Evolutionary conservation across 1,284 basidiomycete genomes (phyloP).

Genomic region (Athelia psychrophila): DNA sequence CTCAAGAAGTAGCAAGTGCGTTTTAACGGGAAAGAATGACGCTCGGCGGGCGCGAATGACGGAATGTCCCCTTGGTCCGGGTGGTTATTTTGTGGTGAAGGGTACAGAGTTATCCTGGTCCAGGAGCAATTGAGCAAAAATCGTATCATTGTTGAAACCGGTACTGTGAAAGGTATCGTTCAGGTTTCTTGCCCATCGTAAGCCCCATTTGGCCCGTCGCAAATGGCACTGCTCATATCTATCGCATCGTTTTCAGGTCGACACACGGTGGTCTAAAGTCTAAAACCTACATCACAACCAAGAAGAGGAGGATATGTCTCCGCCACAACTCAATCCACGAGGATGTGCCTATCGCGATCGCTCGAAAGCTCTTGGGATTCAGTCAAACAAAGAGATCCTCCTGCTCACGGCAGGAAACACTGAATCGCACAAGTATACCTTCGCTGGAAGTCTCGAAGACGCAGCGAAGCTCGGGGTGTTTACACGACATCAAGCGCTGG

Average conservation of each 20-base stretch:
- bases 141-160: slow-evolving; percentile 97
- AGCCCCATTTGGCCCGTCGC: slow-evolving; percentile 30
- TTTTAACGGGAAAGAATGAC: slow-evolving; percentile 78
- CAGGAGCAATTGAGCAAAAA: slow-evolving; percentile 99
- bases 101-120: slow-evolving; percentile 99
- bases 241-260: slow-evolving; percentile 51
- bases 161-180: slow-evolving; percentile 87
- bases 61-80: slow-evolving; percentile 97
- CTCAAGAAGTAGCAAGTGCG: slow-evolving; percentile 93
- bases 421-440: slow-evolving; percentile 86
- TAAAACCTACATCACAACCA: slow-evolving; percentile 96
- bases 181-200: slow-evolving; percentile 97
- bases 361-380: slow-evolving; percentile 95
- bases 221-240: slow-evolving; percentile 7
- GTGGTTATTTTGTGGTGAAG: slow-evolving; percentile 99
- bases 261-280: slow-evolving; percentile 98
- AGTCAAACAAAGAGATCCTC: slow-evolving; percentile 98
- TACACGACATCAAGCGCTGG: slow-evolving; percentile 92
- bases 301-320: slow-evolving; percentile 92
- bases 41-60: slow-evolving; percentile 88
- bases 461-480: slow-evolving; percentile 89
- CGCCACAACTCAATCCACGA: slow-evolving; percentile 99
- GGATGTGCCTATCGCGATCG: slow-evolving; percentile 95
- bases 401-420: slow-evolving; percentile 92
- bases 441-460: slow-evolving; percentile 94